A percentile compares a stretch with the other conserved stretches of the same genome.
Conservation (phyloP, 1,284 basidiomycete genomes). For the Naganishia albida region DNA sequence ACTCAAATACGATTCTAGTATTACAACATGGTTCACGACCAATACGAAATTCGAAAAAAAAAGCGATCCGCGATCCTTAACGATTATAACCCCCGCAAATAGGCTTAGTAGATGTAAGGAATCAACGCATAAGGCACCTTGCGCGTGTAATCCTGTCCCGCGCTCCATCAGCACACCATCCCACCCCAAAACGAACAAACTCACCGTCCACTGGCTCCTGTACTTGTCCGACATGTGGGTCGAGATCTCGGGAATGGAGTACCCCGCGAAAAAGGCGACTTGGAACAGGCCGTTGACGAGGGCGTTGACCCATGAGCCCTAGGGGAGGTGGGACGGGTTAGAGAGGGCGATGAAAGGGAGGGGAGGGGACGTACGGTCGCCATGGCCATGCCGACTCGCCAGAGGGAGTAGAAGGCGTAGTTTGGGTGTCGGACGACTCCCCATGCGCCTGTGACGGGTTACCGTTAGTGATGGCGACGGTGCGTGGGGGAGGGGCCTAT, state of each 20-base stretch:
- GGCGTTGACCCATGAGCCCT: conserved; percentile 33
- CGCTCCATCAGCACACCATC: background rate
- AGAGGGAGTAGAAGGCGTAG: conserved; percentile 33
- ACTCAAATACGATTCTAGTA: too few species aligned
- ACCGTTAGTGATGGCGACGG: too few species aligned
- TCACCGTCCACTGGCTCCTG: conserved; percentile 27
- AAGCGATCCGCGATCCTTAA: too few species aligned
- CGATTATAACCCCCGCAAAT: too few species aligned
- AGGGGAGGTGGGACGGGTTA: background rate
- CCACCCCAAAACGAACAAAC: background rate
- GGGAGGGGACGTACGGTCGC: conserved; percentile 28
- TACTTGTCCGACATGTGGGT: conserved; percentile 32
- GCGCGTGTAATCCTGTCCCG: conserved; percentile 29
- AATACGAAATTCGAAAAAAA: too few species aligned
- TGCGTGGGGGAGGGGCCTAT: background rate
- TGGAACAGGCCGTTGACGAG: conserved; percentile 23
- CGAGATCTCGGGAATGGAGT: conserved; percentile 31
- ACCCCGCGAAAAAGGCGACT: conserved; percentile 24
- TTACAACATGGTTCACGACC: too few species aligned
- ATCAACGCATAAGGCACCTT: conserved; percentile 35
- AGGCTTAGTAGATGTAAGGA: conserved; percentile 34
- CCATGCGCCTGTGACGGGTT: conserved; percentile 22
- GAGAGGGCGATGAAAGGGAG: background rate
- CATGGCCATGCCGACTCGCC: conserved; percentile 32
- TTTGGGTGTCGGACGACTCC: conserved; percentile 35